Evolutionary conservation across 2,329 filamentous ascomycete species (phyloP), one percentile per base, ranked within the genome.

Genomic region (Aspergillus nomiae): DNA sequence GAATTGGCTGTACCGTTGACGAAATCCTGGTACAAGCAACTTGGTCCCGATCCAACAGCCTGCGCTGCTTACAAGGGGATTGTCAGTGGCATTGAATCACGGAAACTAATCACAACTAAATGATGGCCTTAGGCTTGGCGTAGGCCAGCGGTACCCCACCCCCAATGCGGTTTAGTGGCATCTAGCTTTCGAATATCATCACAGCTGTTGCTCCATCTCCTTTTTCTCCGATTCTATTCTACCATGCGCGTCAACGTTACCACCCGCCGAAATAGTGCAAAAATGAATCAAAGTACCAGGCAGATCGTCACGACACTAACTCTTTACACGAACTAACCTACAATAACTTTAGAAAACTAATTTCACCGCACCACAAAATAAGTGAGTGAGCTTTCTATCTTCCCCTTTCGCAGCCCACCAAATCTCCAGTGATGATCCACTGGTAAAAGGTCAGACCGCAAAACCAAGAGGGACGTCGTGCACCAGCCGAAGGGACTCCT

Each of bases 371-470:
- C 26, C 45, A 51, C 24, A 56, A 55, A 48, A 10, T 8, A 51
- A 30, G 48, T 51, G 8, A 51, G 48, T 51, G 16, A 51, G 26
- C 48, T 51, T 8, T 60, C 46, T 12, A 32, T 41, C 46, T 34
- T 36, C 34, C 26, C 26, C 26, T 24, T 46, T 32, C 41, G 41
- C 59, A 24, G 21, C 51, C 45, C 34, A 26, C 30, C 24, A 50
- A 54, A 59, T 75, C 76, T 80, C 78, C 77, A 62, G 76, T 79
- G 78, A 81, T 80, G 78, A 63, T 61, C 75, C 68, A 69, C 74
- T 81, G 78, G 78, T 81, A 81, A 81, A 81, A 81, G 78, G 78
- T 81, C 78, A 76, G 78, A 81, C 75, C 69, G 65, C 67, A 66
- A 62, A 28, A 56, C 66, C 34, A 41, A 56, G 56, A 59, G n/a